phyloP scores from a whole-genome alignment of 2,329 filamentous ascomycete genomes.

The Lasiodiplodia citricola region DNA sequence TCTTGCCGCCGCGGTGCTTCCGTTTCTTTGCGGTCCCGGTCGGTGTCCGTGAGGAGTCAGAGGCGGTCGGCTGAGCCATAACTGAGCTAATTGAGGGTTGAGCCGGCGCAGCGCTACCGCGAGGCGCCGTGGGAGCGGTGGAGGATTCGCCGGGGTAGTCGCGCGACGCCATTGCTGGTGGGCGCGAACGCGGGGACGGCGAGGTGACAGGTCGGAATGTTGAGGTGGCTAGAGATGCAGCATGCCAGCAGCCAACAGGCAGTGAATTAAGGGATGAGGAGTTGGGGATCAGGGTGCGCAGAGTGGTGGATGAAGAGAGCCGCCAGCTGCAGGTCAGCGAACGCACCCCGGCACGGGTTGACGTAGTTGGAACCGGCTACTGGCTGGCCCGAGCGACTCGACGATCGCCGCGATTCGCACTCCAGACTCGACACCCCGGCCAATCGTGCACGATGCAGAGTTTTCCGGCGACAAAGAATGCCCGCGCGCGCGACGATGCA shows the following conservation, averaged over 20 bases:
- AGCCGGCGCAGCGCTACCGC: conserved; percentile 16
- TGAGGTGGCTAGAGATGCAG: neutral
- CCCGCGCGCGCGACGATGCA: neutral
- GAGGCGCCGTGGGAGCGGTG: conserved; percentile 13
- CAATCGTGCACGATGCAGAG: neutral
- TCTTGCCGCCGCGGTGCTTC: conserved; percentile 77
- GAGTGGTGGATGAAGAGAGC: conserved; percentile 18
- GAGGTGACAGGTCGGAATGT: neutral
- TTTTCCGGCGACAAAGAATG: conserved; percentile 16
- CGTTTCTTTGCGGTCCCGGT: conserved; percentile 63
- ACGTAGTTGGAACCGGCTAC: conserved; percentile 22
- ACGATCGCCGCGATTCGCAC: conserved; percentile 19
- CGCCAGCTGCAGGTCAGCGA: conserved; percentile 18
- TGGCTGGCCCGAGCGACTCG: conserved; percentile 7
- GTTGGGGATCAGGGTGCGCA: conserved; percentile 15
- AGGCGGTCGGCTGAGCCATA: neutral
- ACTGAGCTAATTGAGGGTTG: conserved; percentile 21
- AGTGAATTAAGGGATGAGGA: conserved; percentile 3
- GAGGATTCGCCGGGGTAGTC: conserved; percentile 25
- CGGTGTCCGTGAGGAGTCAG: conserved; percentile 2
- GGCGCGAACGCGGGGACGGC: neutral
- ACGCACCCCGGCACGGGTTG: conserved; percentile 17
- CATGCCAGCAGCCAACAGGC: neutral
- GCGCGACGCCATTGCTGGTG: conserved; percentile 23
- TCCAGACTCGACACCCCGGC: neutral